Percentiles rank a stretch among this genome's conserved stretches.
Evolutionary conservation across 164 flowering plant species (phyloP).

Genomic region (Warburgia ugandensis): DNA sequence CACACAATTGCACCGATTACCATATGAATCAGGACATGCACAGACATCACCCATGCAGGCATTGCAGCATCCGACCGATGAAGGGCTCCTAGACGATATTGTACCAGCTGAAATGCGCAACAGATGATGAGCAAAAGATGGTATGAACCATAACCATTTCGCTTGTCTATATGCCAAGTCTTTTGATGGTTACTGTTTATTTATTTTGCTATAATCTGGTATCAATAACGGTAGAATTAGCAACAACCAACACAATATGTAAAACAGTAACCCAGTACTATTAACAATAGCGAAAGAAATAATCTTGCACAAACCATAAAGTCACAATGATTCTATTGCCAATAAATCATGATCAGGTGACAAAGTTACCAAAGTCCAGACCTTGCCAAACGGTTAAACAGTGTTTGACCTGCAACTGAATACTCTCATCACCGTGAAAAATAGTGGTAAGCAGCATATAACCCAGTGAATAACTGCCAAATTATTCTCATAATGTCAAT

Average conservation of each 20-base stretch:
- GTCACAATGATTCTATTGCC: no score
- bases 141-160: not conserved
- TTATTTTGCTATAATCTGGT: not conserved
- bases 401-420: no score
- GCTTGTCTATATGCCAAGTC: no score
- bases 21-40: slow-evolving; percentile 12
- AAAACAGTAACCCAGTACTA: not conserved
- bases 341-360: no score
- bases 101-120: slow-evolving; percentile 58
- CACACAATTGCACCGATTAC: slow-evolving; percentile 13
- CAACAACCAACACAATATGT: not conserved
- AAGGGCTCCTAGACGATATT: slow-evolving; percentile 72
- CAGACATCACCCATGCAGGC: slow-evolving; percentile 3
- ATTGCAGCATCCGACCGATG: slow-evolving; percentile 26
- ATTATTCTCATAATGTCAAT: no score
- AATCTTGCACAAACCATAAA: no score
- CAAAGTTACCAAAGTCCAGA: no score
- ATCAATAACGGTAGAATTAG: not conserved
- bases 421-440: no score
- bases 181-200: not conserved
- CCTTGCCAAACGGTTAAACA: no score
- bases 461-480: no score
- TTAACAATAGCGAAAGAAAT: no score
- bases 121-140: slow-evolving; percentile 21
- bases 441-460: no score